Evolutionary conservation across 2,329 filamentous ascomycete species (phyloP).

Genomic region (Talaromyces sp.): DNA sequence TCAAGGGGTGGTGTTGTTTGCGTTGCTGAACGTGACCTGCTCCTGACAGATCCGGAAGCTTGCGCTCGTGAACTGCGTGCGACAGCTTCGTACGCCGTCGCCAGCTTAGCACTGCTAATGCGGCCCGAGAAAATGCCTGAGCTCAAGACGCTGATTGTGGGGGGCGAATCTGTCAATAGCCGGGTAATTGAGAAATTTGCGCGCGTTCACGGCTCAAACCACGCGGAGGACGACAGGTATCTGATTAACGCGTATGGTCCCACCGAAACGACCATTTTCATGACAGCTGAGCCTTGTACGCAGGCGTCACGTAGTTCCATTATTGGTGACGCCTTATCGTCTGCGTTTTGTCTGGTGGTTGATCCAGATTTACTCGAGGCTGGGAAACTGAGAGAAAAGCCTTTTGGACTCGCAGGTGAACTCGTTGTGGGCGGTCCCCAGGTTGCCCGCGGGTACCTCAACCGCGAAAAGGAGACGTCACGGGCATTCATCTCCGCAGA

Average conservation of each 20-base stretch:
- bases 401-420: conserved; percentile 41
- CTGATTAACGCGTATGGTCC: conserved; percentile 39
- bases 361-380: conserved; percentile 27
- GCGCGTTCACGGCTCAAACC: neutral
- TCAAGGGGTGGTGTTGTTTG: conserved; percentile 38
- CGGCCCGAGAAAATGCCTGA: conserved; percentile 29
- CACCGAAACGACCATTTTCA: conserved; percentile 35
- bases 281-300: conserved; percentile 27
- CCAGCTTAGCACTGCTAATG: conserved; percentile 39
- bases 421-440: conserved; percentile 17
- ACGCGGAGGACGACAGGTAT: conserved; percentile 18
- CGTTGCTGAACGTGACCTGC: conserved; percentile 32
- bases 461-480: conserved; percentile 14
- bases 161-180: conserved; percentile 37
- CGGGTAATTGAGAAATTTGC: conserved; percentile 37
- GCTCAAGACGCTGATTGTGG: conserved; percentile 34
- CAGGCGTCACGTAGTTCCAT: conserved; percentile 34
- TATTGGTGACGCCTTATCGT: conserved; percentile 38
- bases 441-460: conserved; percentile 17
- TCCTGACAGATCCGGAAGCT: conserved; percentile 30
- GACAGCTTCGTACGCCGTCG: conserved; percentile 41
- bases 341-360: conserved; percentile 20
- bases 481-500: conserved; percentile 8
- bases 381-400: conserved; percentile 33
- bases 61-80: conserved; percentile 32